Evolutionary conservation across 2,329 filamentous ascomycete genomes (phyloP).

Genomic region (Apiospora koreana): DNA sequence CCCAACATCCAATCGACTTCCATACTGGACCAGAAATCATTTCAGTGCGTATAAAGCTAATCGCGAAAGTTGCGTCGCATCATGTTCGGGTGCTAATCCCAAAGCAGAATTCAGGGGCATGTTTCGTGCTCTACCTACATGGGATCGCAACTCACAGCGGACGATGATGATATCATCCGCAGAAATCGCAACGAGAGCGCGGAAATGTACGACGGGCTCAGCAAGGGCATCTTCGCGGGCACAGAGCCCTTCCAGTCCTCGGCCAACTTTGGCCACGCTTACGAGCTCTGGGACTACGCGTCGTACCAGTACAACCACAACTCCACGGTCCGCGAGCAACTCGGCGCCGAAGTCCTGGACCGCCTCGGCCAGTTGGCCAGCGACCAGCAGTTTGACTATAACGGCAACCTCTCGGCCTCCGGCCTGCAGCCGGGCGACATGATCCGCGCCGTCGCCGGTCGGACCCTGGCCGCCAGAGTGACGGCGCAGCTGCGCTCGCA

Average conservation of each 20-base stretch:
- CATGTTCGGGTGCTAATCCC: background rate
- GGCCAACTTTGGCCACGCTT: slow-evolving; percentile 51
- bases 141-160: slow-evolving; percentile 29
- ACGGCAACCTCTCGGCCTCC: slow-evolving; percentile 62
- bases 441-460: slow-evolving; percentile 53
- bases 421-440: slow-evolving; percentile 36
- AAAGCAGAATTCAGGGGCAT: slow-evolving; percentile 40
- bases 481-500: slow-evolving; percentile 43
- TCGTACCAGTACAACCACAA: slow-evolving; percentile 56
- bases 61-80: background rate
- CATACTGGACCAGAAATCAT: background rate
- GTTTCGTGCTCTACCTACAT: slow-evolving; percentile 40
- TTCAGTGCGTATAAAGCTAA: background rate
- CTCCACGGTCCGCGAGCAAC: slow-evolving; percentile 36
- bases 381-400: slow-evolving; percentile 60
- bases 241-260: slow-evolving; percentile 30
- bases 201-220: slow-evolving; percentile 46
- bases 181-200: slow-evolving; percentile 26
- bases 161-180: slow-evolving; percentile 18
- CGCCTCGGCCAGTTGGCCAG: slow-evolving; percentile 66
- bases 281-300: slow-evolving; percentile 56
- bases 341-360: slow-evolving; percentile 47
- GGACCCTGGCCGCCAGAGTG: slow-evolving; percentile 50
- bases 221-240: slow-evolving; percentile 37
- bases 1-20: slow-evolving; percentile 62